Base-by-base conservation (phyloP, 129 eudicot species). In the Flaveria robusta region DNA sequence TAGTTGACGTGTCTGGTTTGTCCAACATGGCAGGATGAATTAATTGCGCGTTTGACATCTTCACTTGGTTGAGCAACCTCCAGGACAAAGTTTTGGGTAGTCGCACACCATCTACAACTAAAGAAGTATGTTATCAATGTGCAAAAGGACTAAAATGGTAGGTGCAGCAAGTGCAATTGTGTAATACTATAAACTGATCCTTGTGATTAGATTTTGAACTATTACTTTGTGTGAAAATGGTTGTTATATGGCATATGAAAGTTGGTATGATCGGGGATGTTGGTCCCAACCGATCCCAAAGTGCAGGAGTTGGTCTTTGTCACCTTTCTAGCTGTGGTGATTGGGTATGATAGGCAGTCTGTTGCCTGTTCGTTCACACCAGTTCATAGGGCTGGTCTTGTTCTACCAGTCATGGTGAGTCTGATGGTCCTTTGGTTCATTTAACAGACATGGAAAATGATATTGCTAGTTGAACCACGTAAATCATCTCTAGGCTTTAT, bases 1-100 rank as follows among this genome's bases (percentile, higher is more conserved):
- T 20, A 43, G 27, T n/a, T 24, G 68, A 42, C 59, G 46, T 71
- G 18, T 71, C 11, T 52, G 47, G 19, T 72, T 46, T 37, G 64
- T 79, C 20, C n/a, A 55, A 55, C 60, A 22, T 67, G 78, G 72
- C 87, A 90, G 96, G 96, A 79, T 31, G 96, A 90, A 59, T 67
- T 90, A 79, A 84, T 90, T 81, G 79, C 81, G 22, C 92, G 96
- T 5, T 76, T 90, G 79, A 83, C 86, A 79, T 67, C 79, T 68
- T 80, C 78, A 29, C 75, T 68, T 72, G 82, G 76, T 84, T 85
- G 77, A 79, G 18, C 55, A 50, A 50, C 63, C 26, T 70, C 54
- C 22, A 20, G 16, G 72, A 71, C 31, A 26, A 60, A 39, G 20
- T 46, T 60, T 58, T 58, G 52, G 54, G 22, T 51, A n/a, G n/a